Evolutionary conservation across 768 basidiomycete genomes (phyloP).

Genomic region (Melanogaster broomeanus): DNA sequence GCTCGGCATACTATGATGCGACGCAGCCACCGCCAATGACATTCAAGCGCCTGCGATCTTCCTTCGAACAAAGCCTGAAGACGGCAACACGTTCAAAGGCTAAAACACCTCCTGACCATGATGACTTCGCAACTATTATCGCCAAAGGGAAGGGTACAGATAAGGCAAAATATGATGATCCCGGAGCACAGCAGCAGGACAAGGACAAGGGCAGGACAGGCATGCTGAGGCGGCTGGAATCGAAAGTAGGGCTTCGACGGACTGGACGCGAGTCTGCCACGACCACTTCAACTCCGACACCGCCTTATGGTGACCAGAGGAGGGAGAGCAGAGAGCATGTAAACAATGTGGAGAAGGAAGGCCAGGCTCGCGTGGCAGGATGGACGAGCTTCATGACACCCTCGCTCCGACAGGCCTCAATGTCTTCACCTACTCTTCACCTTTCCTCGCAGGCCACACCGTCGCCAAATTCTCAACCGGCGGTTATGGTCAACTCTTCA

Average conservation of each 20-base stretch:
- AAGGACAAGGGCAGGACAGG: constrained; percentile 44
- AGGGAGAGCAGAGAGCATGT: constrained; percentile 29
- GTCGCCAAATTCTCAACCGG: constrained; percentile 52
- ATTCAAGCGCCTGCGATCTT: constrained; percentile 65
- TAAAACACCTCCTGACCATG: constrained; percentile 40
- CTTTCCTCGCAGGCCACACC: constrained; percentile 58
- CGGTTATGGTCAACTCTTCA: constrained; percentile 48
- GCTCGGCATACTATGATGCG: constrained; percentile 24
- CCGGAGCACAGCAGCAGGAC: constrained; percentile 29
- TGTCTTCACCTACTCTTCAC: constrained; percentile 75
- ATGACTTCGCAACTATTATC: constrained; percentile 44
- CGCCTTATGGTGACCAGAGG: constrained; percentile 29
- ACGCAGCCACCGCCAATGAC: constrained; percentile 50
- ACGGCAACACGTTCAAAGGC: constrained; percentile 60
- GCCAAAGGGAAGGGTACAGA: constrained; percentile 47
- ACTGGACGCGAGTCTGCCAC: constrained; percentile 42
- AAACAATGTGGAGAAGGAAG: constrained; percentile 37
- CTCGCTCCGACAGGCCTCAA: constrained; percentile 66
- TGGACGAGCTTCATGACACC: constrained; percentile 63
- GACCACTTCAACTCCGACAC: constrained; percentile 40
- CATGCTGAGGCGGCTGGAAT: constrained; percentile 49
- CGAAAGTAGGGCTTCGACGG: constrained; percentile 53
- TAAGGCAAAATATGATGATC: constrained; percentile 32
- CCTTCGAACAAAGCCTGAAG: constrained; percentile 66
- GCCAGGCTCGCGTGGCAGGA: constrained; percentile 50